These are phyloP conservation scores for Pichia nanzhaoensis DNA, from an alignment of 805 yeast genomes.

Conservation along the genomic window DNA sequence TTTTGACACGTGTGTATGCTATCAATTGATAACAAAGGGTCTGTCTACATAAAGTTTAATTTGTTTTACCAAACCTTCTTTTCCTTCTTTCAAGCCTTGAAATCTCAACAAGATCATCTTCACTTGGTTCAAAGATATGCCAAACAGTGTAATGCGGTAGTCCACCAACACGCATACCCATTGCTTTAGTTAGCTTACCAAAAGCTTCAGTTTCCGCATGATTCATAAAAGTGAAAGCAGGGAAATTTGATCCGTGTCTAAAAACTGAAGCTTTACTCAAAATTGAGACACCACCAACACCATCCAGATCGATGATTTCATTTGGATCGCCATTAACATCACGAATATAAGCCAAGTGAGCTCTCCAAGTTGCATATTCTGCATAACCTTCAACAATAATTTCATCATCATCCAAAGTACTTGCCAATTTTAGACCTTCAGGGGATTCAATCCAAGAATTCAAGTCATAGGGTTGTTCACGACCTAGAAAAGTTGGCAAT, in stretches of 20 bases:
- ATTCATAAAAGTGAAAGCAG: conserved; percentile 75
- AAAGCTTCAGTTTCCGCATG: conserved; percentile 88
- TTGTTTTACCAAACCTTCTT: conserved; percentile 31
- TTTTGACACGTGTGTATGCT: background rate
- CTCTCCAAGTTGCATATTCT: conserved; percentile 81
- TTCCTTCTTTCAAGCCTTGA: conserved; percentile 62
- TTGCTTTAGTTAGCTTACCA: conserved; percentile 70
- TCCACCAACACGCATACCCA: conserved; percentile 83
- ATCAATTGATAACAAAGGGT: background rate
- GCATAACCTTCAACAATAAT: conserved; percentile 87
- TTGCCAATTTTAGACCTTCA: conserved; percentile 63
- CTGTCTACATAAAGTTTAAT: background rate
- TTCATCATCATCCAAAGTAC: conserved; percentile 64
- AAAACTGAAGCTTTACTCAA: conserved; percentile 68
- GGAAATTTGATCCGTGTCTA: conserved; percentile 75
- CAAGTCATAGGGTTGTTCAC: conserved; percentile 91
- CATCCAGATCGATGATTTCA: conserved; percentile 67
- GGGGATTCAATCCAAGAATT: conserved; percentile 94
- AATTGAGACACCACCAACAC: conserved; percentile 84
- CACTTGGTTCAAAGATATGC: conserved; percentile 89
- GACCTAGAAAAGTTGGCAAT: conserved; percentile 81
- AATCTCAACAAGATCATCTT: conserved; percentile 68
- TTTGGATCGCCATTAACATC: conserved; percentile 52
- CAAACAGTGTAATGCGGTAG: conserved; percentile 84
- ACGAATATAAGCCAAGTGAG: conserved; percentile 69